A percentile compares a stretch with the other conserved stretches of the same genome.
Conservation (phyloP, 176 grass and related monocot genomes). For the Chloris gayana region DNA sequence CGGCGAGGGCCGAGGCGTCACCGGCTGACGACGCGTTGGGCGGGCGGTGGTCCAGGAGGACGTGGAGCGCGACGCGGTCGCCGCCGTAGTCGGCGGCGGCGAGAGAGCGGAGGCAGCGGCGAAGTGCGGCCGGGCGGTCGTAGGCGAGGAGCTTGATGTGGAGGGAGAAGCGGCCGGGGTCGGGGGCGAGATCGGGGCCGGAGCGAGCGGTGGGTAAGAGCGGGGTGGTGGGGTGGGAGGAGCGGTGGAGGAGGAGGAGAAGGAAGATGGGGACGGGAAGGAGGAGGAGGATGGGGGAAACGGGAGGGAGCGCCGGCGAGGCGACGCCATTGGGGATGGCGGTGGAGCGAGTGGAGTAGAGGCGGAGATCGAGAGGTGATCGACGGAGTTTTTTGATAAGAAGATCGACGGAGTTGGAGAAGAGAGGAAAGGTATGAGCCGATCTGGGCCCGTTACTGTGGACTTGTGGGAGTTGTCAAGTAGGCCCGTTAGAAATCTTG, state of each 20-base stretch:
- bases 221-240: conserved; percentile 23
- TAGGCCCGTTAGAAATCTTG: no score
- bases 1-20: conserved; percentile 36
- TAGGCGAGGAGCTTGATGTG: conserved; percentile 80
- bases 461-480: neutral
- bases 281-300: conserved; percentile 46
- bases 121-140: conserved; percentile 69
- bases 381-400: no score
- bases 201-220: conserved; percentile 1
- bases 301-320: conserved; percentile 52
- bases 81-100: conserved; percentile 69
- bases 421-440: neutral
- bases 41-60: conserved; percentile 77
- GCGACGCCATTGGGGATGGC: conserved; percentile 48
- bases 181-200: conserved; percentile 10
- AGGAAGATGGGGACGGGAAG: conserved; percentile 47
- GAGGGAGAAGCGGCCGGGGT: conserved; percentile 64
- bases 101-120: conserved; percentile 86
- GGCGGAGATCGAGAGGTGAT: conserved; percentile 6
- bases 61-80: conserved; percentile 75
- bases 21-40: neutral
- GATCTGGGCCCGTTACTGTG: neutral
- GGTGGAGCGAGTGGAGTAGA: neutral
- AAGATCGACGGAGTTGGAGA: conserved; percentile 23
- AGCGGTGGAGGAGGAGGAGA: conserved; percentile 41